phyloP scores from a whole-genome alignment of 2,329 filamentous ascomycete genomes.

The Graphium sp. region DNA sequence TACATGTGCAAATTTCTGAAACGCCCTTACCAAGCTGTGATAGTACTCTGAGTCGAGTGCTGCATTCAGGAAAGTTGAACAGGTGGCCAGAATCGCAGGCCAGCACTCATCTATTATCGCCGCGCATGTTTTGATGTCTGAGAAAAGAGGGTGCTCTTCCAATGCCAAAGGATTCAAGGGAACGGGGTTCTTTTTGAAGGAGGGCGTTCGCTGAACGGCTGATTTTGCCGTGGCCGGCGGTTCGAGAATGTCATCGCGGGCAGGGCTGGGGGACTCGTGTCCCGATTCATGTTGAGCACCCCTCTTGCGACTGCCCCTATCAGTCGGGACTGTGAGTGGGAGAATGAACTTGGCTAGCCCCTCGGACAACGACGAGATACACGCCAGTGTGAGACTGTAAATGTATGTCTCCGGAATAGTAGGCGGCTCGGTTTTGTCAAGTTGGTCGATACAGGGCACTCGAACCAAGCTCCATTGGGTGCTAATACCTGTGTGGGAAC shows the following conservation, averaged over 20 bases:
- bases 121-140: constrained; percentile 61
- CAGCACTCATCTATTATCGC: constrained; percentile 81
- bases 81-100: constrained; percentile 88
- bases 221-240: too few relatives aligned
- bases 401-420: constrained; percentile 80
- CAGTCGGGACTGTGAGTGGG: constrained; percentile 71
- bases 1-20: constrained; percentile 91
- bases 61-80: constrained; percentile 87
- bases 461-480: constrained; percentile 80
- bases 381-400: constrained; percentile 76
- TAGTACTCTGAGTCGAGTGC: constrained; percentile 89
- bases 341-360: constrained; percentile 86
- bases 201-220: constrained; percentile 38
- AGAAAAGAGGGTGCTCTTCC: constrained; percentile 52
- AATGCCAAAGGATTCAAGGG: constrained; percentile 71
- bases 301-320: constrained; percentile 39
- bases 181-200: constrained; percentile 58
- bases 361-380: constrained; percentile 80
- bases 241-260: constrained; percentile 9
- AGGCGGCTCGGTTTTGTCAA: constrained; percentile 82
- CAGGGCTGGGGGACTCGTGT: constrained; percentile 22
- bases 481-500: constrained; percentile 63
- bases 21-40: constrained; percentile 75
- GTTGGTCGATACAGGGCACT: constrained; percentile 78
- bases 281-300: constrained; percentile 23